These are phyloP conservation scores for Psilocybe subaeruginosa DNA, from an alignment of 768 basidiomycete species.

Conservation along the genomic window DNA sequence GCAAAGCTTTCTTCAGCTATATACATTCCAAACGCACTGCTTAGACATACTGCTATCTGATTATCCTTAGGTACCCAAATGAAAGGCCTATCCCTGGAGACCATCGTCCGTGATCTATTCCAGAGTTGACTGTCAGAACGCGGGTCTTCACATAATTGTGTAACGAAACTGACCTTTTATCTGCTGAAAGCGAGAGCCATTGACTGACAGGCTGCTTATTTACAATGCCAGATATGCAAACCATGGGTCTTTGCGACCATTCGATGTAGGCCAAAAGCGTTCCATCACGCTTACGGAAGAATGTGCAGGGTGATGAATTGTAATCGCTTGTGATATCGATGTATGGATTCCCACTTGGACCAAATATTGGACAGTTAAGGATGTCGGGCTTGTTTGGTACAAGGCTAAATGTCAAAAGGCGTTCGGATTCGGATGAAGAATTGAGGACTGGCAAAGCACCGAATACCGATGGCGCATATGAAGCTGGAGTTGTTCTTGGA, in stretches of 20 bases:
- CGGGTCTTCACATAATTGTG: background rate
- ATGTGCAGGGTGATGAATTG: conserved; percentile 5
- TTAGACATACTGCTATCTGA: background rate
- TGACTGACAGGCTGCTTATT: background rate
- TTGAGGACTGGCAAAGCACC: conserved; percentile 12
- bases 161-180: conserved; percentile 1
- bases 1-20: background rate
- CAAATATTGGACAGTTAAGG: conserved; percentile 5
- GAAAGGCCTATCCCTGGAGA: background rate
- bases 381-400: conserved; percentile 7
- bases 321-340: conserved; percentile 8
- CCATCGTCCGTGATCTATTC: conserved; percentile 1
- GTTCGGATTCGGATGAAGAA: background rate
- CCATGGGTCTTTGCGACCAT: conserved; percentile 4
- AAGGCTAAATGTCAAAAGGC: conserved; percentile 6
- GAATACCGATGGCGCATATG: conserved; percentile 6
- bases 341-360: conserved; percentile 3
- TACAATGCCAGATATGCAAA: background rate
- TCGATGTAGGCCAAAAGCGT: conserved; percentile 9
- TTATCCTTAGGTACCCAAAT: conserved; percentile 5
- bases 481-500: background rate
- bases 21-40: background rate
- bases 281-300: conserved; percentile 9
- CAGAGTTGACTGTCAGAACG: background rate
- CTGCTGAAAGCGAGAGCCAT: conserved; percentile 10